A percentile compares a stretch with the other conserved stretches of the same genome.
Evolutionary conservation across 352 stramenopile species (phyloP).

Genomic region (Globisporangium emineosum): DNA sequence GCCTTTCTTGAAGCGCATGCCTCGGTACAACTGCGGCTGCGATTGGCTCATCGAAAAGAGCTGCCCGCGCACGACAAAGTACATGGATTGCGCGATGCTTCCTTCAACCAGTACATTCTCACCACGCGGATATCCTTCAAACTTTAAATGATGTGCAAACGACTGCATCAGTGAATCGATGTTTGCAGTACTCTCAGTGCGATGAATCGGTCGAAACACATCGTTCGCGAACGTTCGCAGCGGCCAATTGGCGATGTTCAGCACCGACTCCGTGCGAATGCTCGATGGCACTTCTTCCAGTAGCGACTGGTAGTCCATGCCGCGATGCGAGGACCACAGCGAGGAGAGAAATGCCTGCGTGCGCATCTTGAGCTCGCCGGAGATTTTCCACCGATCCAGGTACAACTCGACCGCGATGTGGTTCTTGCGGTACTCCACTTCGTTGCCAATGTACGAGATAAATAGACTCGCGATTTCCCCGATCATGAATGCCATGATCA

Average conservation of each 20-base stretch:
- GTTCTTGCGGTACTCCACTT: conserved; percentile 72
- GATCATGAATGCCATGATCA: conserved; percentile 71
- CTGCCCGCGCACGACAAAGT: conserved; percentile 57
- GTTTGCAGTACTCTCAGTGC: conserved; percentile 19
- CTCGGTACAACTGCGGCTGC: conserved; percentile 20
- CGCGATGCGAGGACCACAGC: conserved; percentile 58
- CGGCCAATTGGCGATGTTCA: conserved; percentile 42
- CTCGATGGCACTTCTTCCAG: conserved; percentile 44
- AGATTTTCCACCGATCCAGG: conserved; percentile 46
- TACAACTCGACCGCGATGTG: conserved; percentile 66
- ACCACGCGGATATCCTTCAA: conserved; percentile 58
- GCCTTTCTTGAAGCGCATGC: conserved; percentile 37
- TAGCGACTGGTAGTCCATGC: conserved; percentile 57
- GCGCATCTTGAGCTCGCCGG: conserved; percentile 33
- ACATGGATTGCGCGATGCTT: conserved; percentile 64
- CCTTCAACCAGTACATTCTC: conserved; percentile 65
- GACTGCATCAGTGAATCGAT: conserved; percentile 31
- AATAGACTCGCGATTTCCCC: conserved; percentile 69
- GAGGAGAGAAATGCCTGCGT: conserved; percentile 57
- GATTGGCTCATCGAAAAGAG: conserved; percentile 34
- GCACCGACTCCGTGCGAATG: conserved; percentile 49
- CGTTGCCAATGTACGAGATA: conserved; percentile 68
- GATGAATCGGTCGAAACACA: conserved; percentile 41
- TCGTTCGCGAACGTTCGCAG: conserved; percentile 35
- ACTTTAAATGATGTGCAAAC: conserved; percentile 44